phyloP scores from a whole-genome alignment of 225 moss, liverwort and hornwort genomes.

The Climacium dendroides region DNA sequence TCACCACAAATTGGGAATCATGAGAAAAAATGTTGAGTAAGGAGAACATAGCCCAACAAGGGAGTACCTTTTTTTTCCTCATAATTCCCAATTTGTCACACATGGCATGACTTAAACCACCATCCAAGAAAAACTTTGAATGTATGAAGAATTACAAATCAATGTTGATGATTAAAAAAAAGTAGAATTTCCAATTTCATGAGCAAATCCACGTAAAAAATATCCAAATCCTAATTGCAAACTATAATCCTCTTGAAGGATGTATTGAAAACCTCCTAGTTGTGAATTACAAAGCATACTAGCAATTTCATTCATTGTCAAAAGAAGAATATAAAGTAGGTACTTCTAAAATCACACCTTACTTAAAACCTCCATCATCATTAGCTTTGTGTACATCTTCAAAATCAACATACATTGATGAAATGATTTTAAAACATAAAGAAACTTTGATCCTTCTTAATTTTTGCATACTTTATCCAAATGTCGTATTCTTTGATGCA shows the following conservation, averaged over 20 bases:
- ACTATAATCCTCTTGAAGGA: accelerated
- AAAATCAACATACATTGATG: neutral
- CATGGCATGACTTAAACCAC: accelerated
- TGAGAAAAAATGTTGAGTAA: neutral
- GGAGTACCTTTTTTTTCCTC: too few relatives aligned
- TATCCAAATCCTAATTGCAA: neutral
- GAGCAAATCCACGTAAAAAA: neutral
- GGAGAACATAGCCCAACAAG: neutral
- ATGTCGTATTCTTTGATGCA: accelerated
- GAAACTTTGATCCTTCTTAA: neutral
- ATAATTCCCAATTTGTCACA: neutral
- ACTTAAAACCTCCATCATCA: too few relatives aligned
- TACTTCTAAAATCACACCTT: accelerated
- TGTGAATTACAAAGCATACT: neutral
- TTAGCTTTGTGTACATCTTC: accelerated
- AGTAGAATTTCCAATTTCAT: neutral
- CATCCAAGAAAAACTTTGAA: neutral
- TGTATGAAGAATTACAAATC: neutral
- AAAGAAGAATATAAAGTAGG: neutral
- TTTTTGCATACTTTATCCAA: neutral
- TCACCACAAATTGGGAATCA: neutral
- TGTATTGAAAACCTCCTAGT: neutral
- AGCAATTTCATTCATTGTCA: neutral
- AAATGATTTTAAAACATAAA: neutral
- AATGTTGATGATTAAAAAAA: neutral